Evolutionary conservation across 2,329 filamentous ascomycete genomes (phyloP).

Genomic region (Mycosphaerella arachidis): DNA sequence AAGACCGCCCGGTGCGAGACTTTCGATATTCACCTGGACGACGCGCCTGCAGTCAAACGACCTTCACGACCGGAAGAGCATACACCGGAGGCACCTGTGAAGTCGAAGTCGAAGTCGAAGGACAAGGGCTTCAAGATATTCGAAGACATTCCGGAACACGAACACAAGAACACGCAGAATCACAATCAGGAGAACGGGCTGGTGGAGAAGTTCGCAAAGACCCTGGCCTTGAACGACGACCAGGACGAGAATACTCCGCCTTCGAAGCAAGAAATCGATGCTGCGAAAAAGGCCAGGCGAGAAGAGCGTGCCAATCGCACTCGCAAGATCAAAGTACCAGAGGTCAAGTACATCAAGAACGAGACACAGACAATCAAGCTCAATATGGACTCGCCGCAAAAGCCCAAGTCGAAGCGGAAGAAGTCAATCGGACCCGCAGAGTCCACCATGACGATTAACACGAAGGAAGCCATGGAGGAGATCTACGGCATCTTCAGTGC

Average conservation of each 20-base stretch:
- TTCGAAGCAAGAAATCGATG: conserved; percentile 34
- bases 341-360: conserved; percentile 64
- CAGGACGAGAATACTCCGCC: conserved; percentile 48
- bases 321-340: conserved; percentile 67
- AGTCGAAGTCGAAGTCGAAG: conserved; percentile 21
- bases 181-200: conserved; percentile 19
- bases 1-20: conserved; percentile 14
- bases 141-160: conserved; percentile 24
- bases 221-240: conserved; percentile 35
- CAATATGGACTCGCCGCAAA: conserved; percentile 83
- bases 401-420: conserved; percentile 79
- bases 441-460: conserved; percentile 98
- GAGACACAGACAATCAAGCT: conserved; percentile 94
- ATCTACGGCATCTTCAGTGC: conserved; percentile 98
- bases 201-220: conserved; percentile 28
- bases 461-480: conserved; percentile 89
- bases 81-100: conserved; percentile 5
- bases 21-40: conserved; percentile 20
- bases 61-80: conserved; percentile 2
- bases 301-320: conserved; percentile 49
- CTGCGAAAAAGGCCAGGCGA: conserved; percentile 44
- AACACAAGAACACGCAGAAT: not conserved
- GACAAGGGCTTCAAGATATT: conserved; percentile 34
- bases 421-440: conserved; percentile 65
- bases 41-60: conserved; percentile 1